Conservation (phyloP, 805 yeast genomes). For the Metschnikowia gelsemii region DNA sequence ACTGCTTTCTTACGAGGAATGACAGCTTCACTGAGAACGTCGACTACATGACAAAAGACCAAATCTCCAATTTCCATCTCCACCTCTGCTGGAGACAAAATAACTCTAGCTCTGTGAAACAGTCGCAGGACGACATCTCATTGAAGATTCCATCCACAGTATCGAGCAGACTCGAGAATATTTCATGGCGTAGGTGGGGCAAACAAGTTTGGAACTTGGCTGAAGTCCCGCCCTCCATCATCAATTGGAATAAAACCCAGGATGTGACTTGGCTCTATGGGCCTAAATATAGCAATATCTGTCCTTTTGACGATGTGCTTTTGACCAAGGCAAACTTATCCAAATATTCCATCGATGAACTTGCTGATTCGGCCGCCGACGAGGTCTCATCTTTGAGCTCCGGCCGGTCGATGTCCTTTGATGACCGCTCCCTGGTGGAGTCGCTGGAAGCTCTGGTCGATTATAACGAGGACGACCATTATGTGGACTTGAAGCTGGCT, state of each 20-base stretch:
- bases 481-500: conserved; percentile 21
- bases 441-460: conserved; percentile 10
- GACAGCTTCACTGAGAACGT: conserved; percentile 25
- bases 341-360: background rate
- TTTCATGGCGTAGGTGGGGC: conserved; percentile 41
- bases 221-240: conserved; percentile 41
- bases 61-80: conserved; percentile 20
- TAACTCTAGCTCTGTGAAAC: conserved; percentile 20
- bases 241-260: conserved; percentile 55
- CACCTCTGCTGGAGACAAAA: conserved; percentile 29
- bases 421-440: conserved; percentile 12
- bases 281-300: conserved; percentile 32
- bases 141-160: conserved; percentile 23
- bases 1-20: conserved; percentile 11
- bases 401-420: conserved; percentile 14
- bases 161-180: conserved; percentile 33
- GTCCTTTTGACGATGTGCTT: conserved; percentile 3
- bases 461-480: conserved; percentile 16
- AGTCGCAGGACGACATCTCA: conserved; percentile 22
- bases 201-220: conserved; percentile 30
- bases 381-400: conserved; percentile 16
- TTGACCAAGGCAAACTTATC: conserved; percentile 13
- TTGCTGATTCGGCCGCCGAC: conserved; percentile 12
- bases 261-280: conserved; percentile 58
- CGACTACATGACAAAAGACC: conserved; percentile 28